Evolutionary conservation across 345 rosid genomes (phyloP), one percentile per base, ranked within the genome.

Genomic region (Durio zibethinus): DNA sequence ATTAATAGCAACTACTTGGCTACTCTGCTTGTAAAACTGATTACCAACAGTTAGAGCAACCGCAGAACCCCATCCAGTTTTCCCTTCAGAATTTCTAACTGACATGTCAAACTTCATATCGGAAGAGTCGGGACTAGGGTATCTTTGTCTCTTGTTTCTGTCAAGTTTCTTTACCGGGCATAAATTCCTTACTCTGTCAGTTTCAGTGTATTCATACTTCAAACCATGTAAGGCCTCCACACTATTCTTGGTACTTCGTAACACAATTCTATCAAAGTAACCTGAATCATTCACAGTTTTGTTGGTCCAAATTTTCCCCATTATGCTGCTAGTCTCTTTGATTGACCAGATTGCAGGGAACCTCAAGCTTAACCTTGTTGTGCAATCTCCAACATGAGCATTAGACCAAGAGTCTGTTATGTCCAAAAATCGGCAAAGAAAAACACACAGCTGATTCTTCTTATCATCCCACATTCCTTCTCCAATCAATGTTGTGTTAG

Each of bases 391-490:
- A 72, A 85, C 77, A 33, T 63, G 77, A 75, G 53, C 87, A 42
- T 73, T 78, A 56, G 76, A 78, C 77, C 81, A 78, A 23, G 93
- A 82, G 15, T 59, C 75, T 2, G 82, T 59, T 0, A 23, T 20
- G 40, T 80, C 82, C 61, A 77, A 73, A 66, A 86, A 68, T 42
- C 72, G 73, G 43, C 85, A 85, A 14, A 82, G 85, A 25, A 69
- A 70, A 29, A 85, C 56, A 73, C 56, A 66, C 15, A 88, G 80
- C 43, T 23, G 77, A 63, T 86, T 78, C 62, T 77, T 81, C 73
- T 75, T 65, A 7, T 77, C 80, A 53, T 85, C 89, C 90, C 90
- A 88, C 20, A 45, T 7, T 48, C 84, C 90, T 84, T 90, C 93
- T 9, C 86, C 93, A 42, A 90, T 69, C 59, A 90, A 54, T 11